Percentiles rank a stretch among this genome's conserved stretches.
phyloP scores from a whole-genome alignment of 2,329 filamentous ascomycete genomes.

The Ceratocystis variospora region DNA sequence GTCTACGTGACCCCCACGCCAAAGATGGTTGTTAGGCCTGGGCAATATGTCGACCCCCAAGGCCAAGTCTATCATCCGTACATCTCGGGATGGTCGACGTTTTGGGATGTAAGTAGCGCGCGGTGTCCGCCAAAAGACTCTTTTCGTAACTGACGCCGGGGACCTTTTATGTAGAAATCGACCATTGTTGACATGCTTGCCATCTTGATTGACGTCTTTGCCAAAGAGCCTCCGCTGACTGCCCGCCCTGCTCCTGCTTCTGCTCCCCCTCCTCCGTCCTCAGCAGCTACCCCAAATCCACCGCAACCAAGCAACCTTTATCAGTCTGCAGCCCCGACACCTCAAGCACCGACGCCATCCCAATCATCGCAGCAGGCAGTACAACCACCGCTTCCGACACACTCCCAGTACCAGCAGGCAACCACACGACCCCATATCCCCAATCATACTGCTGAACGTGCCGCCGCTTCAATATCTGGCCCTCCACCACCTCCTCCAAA shows the following conservation, averaged over 20 bases:
- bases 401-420: constrained; percentile 25
- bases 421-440: neutral
- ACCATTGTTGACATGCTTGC: constrained; percentile 69
- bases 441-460: neutral
- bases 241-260: constrained; percentile 32
- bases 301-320: constrained; percentile 36
- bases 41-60: constrained; percentile 88
- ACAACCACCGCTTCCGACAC: constrained; percentile 23
- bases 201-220: constrained; percentile 74
- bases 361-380: constrained; percentile 24
- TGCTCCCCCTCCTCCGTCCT: constrained; percentile 4
- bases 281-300: constrained; percentile 49
- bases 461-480: neutral
- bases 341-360: neutral
- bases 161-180: constrained; percentile 47
- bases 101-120: constrained; percentile 63
- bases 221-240: constrained; percentile 85
- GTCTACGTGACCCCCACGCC: constrained; percentile 79
- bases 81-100: constrained; percentile 73
- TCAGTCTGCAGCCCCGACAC: constrained; percentile 24
- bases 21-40: constrained; percentile 77
- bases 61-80: constrained; percentile 94
- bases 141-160: constrained; percentile 20
- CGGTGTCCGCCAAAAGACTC: neutral
- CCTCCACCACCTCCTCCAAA: constrained; percentile 24